Percentiles rank a stretch among this genome's conserved stretches.
Evolutionary conservation across 805 yeast species (phyloP).

Genomic region (Nakazawaea holstii): DNA sequence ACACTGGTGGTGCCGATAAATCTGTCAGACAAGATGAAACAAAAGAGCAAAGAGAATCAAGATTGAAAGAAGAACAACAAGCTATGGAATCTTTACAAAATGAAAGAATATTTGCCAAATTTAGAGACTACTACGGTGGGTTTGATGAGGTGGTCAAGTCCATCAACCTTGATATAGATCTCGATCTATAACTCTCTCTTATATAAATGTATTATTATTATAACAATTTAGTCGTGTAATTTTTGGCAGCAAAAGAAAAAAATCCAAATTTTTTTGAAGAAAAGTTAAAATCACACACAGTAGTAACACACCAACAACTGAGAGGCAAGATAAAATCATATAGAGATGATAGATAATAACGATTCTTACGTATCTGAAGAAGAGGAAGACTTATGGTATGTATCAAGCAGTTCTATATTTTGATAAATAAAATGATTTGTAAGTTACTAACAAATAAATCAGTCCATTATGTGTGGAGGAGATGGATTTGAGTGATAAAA

Average conservation of each 20-base stretch:
- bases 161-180: background rate
- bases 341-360: constrained; percentile 24
- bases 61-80: constrained; percentile 2
- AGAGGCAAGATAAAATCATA: background rate
- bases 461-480: constrained; percentile 97
- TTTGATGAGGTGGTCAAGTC: constrained; percentile 3
- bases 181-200: background rate
- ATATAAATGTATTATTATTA: too few species aligned
- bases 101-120: constrained; percentile 2
- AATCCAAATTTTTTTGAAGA: too few species aligned
- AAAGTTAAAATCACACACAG: too few species aligned
- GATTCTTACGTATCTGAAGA: constrained; percentile 70
- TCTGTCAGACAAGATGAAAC: background rate
- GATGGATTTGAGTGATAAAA: constrained; percentile 92
- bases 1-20: constrained; percentile 35
- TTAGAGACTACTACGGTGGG: constrained; percentile 9
- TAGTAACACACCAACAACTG: too few species aligned
- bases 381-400: constrained; percentile 72
- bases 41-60: constrained; percentile 1
- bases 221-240: constrained; percentile 2
- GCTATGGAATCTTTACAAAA: background rate
- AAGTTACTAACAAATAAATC: constrained; percentile 1
- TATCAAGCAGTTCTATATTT: too few species aligned
- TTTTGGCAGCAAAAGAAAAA: too few species aligned
- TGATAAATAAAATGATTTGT: too few species aligned